phyloP scores from a whole-genome alignment of 371 early-diverging fungal genomes.

The Mortierella sp. region DNA sequence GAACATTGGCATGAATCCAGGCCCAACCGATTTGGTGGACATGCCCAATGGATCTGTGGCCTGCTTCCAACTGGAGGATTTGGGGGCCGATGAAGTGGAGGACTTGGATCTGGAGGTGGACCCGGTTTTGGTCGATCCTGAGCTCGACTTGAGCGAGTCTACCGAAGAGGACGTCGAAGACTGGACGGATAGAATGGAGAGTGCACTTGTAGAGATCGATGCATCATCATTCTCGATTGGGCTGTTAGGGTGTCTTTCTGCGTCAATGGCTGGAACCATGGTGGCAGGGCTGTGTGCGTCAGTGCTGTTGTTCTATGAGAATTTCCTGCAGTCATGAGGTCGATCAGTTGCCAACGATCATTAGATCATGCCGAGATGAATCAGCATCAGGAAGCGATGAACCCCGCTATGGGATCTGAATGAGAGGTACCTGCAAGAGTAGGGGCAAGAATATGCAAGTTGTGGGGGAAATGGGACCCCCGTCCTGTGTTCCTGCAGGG shows the following conservation, averaged over 20 bases:
- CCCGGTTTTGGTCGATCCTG: slow-evolving; percentile 18
- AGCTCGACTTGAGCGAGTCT: slow-evolving; percentile 15
- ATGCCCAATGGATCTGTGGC: slow-evolving; percentile 27
- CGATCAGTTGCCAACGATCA: too few species aligned
- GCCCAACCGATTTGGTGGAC: slow-evolving; percentile 29
- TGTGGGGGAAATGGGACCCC: too few species aligned
- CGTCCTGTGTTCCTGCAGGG: too few species aligned
- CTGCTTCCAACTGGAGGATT: slow-evolving; percentile 20
- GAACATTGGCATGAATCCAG: slow-evolving; percentile 35
- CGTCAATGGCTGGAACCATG: too few species aligned
- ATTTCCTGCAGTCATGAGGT: too few species aligned
- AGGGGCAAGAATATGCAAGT: too few species aligned
- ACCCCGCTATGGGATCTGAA: too few species aligned
- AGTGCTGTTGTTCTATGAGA: too few species aligned
- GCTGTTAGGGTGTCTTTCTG: slow-evolving; percentile 26
- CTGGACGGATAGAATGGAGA: slow-evolving; percentile 16
- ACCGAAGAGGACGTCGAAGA: slow-evolving; percentile 16
- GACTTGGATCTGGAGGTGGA: slow-evolving; percentile 29
- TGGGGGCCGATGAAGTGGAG: slow-evolving; percentile 18
- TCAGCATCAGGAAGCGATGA: too few species aligned
- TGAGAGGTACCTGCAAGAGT: too few species aligned
- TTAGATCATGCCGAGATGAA: too few species aligned
- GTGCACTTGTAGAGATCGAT: slow-evolving; percentile 8
- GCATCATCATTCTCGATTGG: slow-evolving; percentile 25
- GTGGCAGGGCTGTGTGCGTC: too few species aligned